Base-by-base conservation (phyloP, 495 filamentous ascomycete genomes). In the Aspergillus funiculosus region DNA sequence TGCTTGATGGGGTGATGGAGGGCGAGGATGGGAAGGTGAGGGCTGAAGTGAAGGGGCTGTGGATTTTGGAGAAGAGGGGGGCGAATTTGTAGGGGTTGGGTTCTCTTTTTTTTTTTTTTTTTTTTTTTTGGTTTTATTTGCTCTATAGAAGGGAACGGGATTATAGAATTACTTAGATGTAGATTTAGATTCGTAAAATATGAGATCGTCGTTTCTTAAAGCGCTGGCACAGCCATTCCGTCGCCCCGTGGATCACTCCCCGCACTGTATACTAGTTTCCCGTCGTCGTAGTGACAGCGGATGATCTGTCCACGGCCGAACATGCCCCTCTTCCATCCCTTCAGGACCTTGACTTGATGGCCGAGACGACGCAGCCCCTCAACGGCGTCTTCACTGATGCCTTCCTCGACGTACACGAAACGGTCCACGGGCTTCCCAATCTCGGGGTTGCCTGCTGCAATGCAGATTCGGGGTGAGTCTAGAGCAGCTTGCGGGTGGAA, bases 231-330 rank as follows among this genome's bases (percentile, higher is more conserved):
- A 8, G 88, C 89, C 48, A 76, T 81, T 22, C 92, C 90, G 73
- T 98, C 92, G 2, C 89, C 92, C 39, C 94, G 76, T 38, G 74
- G 73, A 76, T 97, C 92, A 65, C 88, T 95, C 14, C 88, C 92
- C 1, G 79, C 90, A 52, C 81, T 87, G 71, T 82, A 95, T 8
- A 97, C 78, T 34, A 76, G 66, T 35, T 68, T 61, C 24, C 80
- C 81, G 18, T 88, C 81, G 42, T 89, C 77, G 18, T 76, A 71
- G 69, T 94, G 85, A 45, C 73, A 77, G 43, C 87, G 71, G 46
- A 97, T 90, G 32, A 97, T 73, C 74, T 98, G 92, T 0, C 92
- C 92, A 2, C 90, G 71, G 2, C 92, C 92, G 75, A 98, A 98
- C 66, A 84, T 66, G 2, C 74, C 70, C 60, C 92, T 74, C 39